A percentile compares a stretch with the other conserved stretches of the same genome.
phyloP scores from a whole-genome alignment of 495 filamentous ascomycete genomes.

The Thozetella sp. region DNA sequence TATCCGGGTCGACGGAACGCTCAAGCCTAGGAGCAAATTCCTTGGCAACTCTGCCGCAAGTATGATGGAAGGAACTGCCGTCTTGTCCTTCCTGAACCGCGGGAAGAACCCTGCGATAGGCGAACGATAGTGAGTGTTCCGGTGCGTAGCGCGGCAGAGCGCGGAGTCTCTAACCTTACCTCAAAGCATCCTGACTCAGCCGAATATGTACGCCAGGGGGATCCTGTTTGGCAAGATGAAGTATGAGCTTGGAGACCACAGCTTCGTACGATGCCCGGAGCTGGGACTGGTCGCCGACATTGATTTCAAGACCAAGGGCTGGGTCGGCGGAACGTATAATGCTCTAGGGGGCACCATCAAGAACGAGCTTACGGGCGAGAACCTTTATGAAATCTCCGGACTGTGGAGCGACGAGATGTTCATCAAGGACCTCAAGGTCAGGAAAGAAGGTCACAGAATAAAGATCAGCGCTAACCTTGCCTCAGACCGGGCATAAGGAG shows the following conservation, averaged over 20 bases:
- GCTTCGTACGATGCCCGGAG: slow-evolving; percentile 91
- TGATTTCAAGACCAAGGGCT: slow-evolving; percentile 98
- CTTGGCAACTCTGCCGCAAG: slow-evolving; percentile 96
- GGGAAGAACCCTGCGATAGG: slow-evolving; percentile 64
- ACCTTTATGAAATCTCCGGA: slow-evolving; percentile 87
- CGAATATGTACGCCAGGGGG: slow-evolving; percentile 98
- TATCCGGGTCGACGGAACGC: slow-evolving; percentile 92
- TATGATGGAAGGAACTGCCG: slow-evolving; percentile 95
- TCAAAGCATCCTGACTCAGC: slow-evolving; percentile 82
- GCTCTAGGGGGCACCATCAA: slow-evolving; percentile 92
- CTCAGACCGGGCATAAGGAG: slow-evolving; percentile 82
- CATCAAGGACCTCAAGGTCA: slow-evolving; percentile 82
- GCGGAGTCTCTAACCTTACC: slow-evolving; percentile 6
- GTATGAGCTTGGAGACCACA: slow-evolving; percentile 97
- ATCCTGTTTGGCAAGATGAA: slow-evolving; percentile 99
- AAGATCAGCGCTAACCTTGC: background rate
- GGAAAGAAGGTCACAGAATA: slow-evolving; percentile 25
- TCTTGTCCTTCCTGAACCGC: slow-evolving; percentile 80
- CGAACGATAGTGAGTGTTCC: slow-evolving; percentile 79
- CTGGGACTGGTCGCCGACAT: slow-evolving; percentile 85
- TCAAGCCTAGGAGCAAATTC: slow-evolving; percentile 97
- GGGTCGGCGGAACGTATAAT: slow-evolving; percentile 95
- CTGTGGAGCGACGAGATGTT: slow-evolving; percentile 95
- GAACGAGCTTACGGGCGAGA: slow-evolving; percentile 82
- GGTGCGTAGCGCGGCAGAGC: background rate